Percentiles rank a stretch among this genome's conserved stretches.
These are phyloP conservation scores for Torulaspora indica DNA, from an alignment of 805 yeast species.

Conservation along the genomic window DNA sequence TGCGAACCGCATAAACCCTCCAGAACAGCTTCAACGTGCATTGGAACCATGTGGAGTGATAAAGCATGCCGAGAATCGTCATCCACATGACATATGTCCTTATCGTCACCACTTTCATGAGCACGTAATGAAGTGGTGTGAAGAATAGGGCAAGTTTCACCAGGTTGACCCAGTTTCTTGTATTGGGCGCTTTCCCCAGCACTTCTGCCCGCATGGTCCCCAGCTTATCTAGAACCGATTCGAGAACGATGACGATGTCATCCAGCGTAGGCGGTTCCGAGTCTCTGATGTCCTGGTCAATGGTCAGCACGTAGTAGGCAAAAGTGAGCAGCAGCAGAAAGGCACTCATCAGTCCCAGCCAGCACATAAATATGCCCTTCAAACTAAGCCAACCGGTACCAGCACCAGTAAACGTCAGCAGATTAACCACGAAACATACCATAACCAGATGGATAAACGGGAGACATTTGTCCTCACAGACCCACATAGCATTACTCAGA, in stretches of 20 bases:
- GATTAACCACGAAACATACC: slow-evolving; percentile 16
- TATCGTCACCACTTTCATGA: slow-evolving; percentile 15
- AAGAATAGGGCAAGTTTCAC: slow-evolving; percentile 9
- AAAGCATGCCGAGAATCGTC: slow-evolving; percentile 12
- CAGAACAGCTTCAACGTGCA: slow-evolving; percentile 27
- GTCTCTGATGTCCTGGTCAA: slow-evolving; percentile 17
- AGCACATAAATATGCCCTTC: slow-evolving; percentile 9
- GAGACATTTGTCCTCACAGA: slow-evolving; percentile 26
- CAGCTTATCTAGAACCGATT: slow-evolving; percentile 27
- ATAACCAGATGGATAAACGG: slow-evolving; percentile 26
- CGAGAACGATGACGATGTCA: slow-evolving; percentile 27
- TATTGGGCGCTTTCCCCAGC: slow-evolving; percentile 2
- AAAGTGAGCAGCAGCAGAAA: slow-evolving; percentile 14
- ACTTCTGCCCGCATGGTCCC: slow-evolving; percentile 21
- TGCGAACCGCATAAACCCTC: slow-evolving; percentile 25
- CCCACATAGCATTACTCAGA: slow-evolving; percentile 30
- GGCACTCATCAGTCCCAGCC: slow-evolving; percentile 25
- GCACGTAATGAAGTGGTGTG: slow-evolving; percentile 22
- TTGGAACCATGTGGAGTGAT: slow-evolving; percentile 31
- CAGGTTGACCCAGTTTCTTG: slow-evolving; percentile 2
- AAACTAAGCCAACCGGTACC: not conserved
- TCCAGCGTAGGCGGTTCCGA: slow-evolving; percentile 35
- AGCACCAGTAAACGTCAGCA: slow-evolving; percentile 8
- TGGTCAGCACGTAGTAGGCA: slow-evolving; percentile 22
- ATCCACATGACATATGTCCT: slow-evolving; percentile 15